Base-by-base conservation (phyloP, 768 basidiomycete genomes). In the Mycena leptocephala region DNA sequence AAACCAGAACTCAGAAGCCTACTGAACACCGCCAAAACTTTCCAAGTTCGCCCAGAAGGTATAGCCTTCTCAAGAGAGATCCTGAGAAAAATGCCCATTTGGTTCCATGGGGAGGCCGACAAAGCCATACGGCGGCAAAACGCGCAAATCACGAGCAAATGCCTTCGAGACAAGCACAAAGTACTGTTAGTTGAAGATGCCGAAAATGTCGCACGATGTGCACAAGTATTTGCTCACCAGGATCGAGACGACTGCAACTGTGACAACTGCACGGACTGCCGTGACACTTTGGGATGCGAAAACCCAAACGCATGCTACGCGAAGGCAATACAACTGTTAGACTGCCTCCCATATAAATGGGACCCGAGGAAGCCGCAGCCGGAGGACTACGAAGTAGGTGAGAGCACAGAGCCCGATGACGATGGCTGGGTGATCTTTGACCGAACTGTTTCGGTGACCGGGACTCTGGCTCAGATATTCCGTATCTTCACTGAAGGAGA, bases 401-500 rank as follows among this genome's bases (percentile, higher is more conserved):
- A 51, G 7, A 22, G 3, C 1, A 20, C 9, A 2, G 20, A 33
- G 5, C 32, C 20, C 6, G 59, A 55, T 14, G 58, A 18, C 0
- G 68, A 70, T 5, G 37, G 28, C 0, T 69, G 74, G 67, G 16
- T 30, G 6, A 14, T 14, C 4, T 76, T 76, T 18, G 56, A 76
- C 24, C n/a, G 18, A 22, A 30, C 13, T 2, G 13, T 76, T 0
- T 67, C 75, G 6, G 32, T 55, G 3, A 32, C 20, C 4, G 70
- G 65, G 6, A n/a, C 16, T 1, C 70, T 75, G 10, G 41, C 32
- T 7, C 51, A 78, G 5, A 39, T 61, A 1, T 78, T 78, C 63
- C 35, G 77, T 30, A 75, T 75, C 0, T 78, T 78, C 48, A 75
- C 76, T 2, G 48, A 74, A 32, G 70, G 74, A 35, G 20, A 63